These are phyloP conservation scores for Massariosphaeria phaeospora DNA, from an alignment of 495 filamentous ascomycete genomes.

Conservation along the genomic window DNA sequence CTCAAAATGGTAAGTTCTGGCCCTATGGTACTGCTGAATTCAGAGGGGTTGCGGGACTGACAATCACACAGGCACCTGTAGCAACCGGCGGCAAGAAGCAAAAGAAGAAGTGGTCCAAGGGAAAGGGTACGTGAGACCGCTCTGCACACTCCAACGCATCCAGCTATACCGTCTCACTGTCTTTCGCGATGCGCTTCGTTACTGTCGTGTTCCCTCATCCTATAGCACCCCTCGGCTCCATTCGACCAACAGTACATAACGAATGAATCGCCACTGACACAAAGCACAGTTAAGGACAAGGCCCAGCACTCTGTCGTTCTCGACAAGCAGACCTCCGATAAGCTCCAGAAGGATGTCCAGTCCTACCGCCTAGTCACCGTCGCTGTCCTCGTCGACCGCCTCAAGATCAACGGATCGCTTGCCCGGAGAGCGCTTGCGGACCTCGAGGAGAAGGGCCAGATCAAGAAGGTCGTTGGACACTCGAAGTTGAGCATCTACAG, in stretches of 20 bases:
- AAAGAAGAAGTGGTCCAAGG: conserved; percentile 99
- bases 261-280: conserved; percentile 8
- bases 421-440: conserved; percentile 85
- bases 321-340: conserved; percentile 63
- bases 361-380: conserved; percentile 99
- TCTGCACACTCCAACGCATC: background rate
- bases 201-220: background rate
- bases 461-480: conserved; percentile 97
- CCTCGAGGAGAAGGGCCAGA: conserved; percentile 94
- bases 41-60: too few species aligned
- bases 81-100: conserved; percentile 88
- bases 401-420: conserved; percentile 99
- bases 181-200: background rate
- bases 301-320: conserved; percentile 88
- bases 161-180: too few species aligned
- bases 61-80: conserved; percentile 41
- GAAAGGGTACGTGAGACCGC: conserved; percentile 68
- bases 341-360: conserved; percentile 97
- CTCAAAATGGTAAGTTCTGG: conserved; percentile 31
- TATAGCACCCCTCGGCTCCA: background rate
- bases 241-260: background rate
- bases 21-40: background rate
- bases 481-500: conserved; percentile 99
- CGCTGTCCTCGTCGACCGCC: conserved; percentile 93
- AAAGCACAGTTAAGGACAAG: conserved; percentile 94